Evolutionary conservation across 768 basidiomycete genomes (phyloP).

Genomic region (Tricholoma bakamatsutake): DNA sequence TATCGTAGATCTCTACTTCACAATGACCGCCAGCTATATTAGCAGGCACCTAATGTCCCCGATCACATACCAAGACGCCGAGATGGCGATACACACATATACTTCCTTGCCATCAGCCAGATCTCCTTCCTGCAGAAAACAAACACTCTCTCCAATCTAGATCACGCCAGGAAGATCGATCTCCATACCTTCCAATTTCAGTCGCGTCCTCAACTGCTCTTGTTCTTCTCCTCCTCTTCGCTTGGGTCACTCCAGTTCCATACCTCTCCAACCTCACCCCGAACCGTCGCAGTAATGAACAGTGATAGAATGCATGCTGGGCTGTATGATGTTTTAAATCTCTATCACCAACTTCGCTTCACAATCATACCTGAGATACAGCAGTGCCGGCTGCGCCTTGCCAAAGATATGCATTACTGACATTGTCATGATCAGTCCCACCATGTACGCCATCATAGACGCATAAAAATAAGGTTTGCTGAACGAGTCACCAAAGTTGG

Average conservation of each 20-base stretch:
- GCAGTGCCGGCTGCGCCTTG: constrained; percentile 83
- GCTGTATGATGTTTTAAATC: constrained; percentile 26
- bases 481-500: constrained; percentile 32
- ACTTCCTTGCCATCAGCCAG: background rate
- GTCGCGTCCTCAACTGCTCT: background rate
- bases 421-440: constrained; percentile 75
- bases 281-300: constrained; percentile 44
- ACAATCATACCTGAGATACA: constrained; percentile 74
- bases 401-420: constrained; percentile 74
- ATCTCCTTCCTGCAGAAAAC: background rate
- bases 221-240: constrained; percentile 11
- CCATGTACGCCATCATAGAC: constrained; percentile 62
- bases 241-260: constrained; percentile 70
- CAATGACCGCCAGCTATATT: background rate
- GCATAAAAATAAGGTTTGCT: constrained; percentile 73
- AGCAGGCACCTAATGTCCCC: too few species aligned
- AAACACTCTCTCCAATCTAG: background rate
- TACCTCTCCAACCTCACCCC: constrained; percentile 65
- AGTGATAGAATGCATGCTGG: constrained; percentile 77
- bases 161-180: background rate
- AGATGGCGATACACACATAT: too few species aligned
- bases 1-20: too few species aligned
- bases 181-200: too few species aligned
- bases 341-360: background rate
- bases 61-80: background rate